Base-by-base conservation (phyloP, 225 moss, liverwort and hornwort species). In the Pseudoscleropodium purum region DNA sequence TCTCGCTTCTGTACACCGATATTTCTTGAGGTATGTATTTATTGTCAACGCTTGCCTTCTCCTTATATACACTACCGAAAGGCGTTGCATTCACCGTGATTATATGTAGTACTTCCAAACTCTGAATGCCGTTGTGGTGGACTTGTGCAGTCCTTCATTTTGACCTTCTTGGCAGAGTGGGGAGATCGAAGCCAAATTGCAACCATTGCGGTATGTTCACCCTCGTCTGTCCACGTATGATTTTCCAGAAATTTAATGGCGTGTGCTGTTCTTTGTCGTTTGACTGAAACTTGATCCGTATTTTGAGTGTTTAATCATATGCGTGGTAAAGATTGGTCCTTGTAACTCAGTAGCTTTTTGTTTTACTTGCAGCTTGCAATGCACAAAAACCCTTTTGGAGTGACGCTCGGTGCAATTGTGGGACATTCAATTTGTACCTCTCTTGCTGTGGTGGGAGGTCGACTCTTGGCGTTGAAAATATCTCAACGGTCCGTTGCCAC, bases 141-240 rank as follows among this genome's bases (percentile, higher is more conserved):
- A 57, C n/a, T 81, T 90, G 39, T 87, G 82, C 97, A 99, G 99
- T 92, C 99, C 47, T 99, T 99, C 88, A 97, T 99, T 89, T 93
- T 99, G 82, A 99, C 99, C 12, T 99, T 99, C 90, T 95, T 99
- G 91, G 99, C 97, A 19, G 99, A 99, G 90, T 99, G 99, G 99
- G 99, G 99, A 87, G 99, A 99, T 93, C 94, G 99, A 85, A 99
- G 99, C 86, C 99, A 99, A 93, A 96, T 99, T 88, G 97, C 99
- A 61, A 99, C 99, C 2, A 99, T 99, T 90, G 97, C 99, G 88
- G 99, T 99, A 96, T 79, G 93, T 90, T 77, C 37, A 83, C 67
- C 37, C 69, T 68, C 74, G 33, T 85, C 31, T 76, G 47, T 64
- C 45, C 67, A 8, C 77, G 1, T 33, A 11, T 73, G 31, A 47